Conservation (phyloP, 768 basidiomycete species). For the Boletales sp. region DNA sequence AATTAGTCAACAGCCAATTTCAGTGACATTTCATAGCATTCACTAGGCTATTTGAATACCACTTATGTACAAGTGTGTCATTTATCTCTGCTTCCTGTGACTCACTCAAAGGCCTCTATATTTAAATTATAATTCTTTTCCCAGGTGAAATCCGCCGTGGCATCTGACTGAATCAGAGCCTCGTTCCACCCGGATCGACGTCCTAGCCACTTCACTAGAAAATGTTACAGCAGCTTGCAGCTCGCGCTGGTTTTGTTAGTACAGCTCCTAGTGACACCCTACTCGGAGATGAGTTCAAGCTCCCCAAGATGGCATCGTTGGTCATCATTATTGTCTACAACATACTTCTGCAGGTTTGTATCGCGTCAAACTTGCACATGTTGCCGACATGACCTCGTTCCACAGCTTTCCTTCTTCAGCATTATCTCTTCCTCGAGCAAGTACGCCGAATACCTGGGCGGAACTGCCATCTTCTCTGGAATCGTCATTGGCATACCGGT, state of each 20-base stretch:
- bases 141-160: too few relatives aligned
- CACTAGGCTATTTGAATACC: too few relatives aligned
- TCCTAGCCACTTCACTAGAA: too few relatives aligned
- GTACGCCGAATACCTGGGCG: constrained; percentile 62
- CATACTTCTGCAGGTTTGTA: constrained; percentile 42
- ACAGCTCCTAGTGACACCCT: constrained; percentile 8
- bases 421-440: constrained; percentile 63
- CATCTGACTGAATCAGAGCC: too few relatives aligned
- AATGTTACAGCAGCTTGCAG: constrained; percentile 10
- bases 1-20: too few relatives aligned
- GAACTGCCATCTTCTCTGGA: constrained; percentile 67
- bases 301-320: constrained; percentile 48
- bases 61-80: too few relatives aligned
- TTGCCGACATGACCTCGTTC: not conserved
- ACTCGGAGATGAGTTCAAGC: constrained; percentile 40
- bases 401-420: constrained; percentile 64
- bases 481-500: constrained; percentile 66
- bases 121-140: too few relatives aligned
- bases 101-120: too few relatives aligned
- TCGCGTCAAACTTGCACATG: not conserved
- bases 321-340: constrained; percentile 43
- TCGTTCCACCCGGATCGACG: too few relatives aligned
- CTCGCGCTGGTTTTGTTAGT: not conserved
- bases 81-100: too few relatives aligned
- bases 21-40: too few relatives aligned